phyloP scores from a whole-genome alignment of 2,329 filamentous ascomycete genomes.

The Claviceps lovelessii region DNA sequence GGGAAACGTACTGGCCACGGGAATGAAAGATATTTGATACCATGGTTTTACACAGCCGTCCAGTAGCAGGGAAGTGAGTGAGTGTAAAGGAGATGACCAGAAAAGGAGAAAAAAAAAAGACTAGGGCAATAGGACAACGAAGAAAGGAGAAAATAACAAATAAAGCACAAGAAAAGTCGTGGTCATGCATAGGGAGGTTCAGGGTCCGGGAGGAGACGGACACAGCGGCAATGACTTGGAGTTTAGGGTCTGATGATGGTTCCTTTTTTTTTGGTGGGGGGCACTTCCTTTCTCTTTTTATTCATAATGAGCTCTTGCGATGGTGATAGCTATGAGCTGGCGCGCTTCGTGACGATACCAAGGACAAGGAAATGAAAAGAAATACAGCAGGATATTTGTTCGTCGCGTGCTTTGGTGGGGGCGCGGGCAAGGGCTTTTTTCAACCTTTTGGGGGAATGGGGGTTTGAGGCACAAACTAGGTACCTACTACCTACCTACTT shows the following conservation, averaged over 20 bases:
- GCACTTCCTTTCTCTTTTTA: background rate
- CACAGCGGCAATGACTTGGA: background rate
- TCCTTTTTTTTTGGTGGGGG: background rate
- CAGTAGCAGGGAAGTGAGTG: background rate
- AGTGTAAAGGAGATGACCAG: background rate
- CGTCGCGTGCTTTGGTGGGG: too few relatives aligned
- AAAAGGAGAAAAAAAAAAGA: background rate
- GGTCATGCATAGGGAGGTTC: background rate
- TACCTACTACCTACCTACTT: too few relatives aligned
- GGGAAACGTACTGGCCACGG: background rate
- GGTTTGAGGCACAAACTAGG: too few relatives aligned
- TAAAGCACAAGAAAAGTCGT: background rate
- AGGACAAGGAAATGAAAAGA: background rate
- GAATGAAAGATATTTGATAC: conserved; percentile 1
- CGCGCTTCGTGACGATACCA: background rate
- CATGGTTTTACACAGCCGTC: background rate
- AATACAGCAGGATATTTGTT: too few relatives aligned
- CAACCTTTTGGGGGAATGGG: too few relatives aligned
- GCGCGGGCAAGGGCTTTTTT: too few relatives aligned
- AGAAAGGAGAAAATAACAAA: background rate
- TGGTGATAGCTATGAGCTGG: background rate
- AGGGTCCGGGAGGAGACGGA: background rate
- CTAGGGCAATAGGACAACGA: background rate
- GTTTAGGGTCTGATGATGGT: background rate
- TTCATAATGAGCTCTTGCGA: background rate